Base-by-base conservation (phyloP, 345 rosid genomes). In the Hirschfeldia incana region DNA sequence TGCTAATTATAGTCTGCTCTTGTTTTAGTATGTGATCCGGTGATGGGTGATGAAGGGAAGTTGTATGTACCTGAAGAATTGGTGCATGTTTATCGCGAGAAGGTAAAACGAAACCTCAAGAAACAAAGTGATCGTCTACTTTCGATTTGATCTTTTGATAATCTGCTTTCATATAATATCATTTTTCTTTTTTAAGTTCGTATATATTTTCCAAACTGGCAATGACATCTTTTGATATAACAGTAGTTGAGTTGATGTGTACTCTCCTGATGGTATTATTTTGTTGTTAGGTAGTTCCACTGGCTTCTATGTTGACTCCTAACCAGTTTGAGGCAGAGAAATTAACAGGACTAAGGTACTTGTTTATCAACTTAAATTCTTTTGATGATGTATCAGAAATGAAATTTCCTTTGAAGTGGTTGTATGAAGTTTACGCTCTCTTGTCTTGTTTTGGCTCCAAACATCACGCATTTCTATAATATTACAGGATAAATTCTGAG, bases 251-350 rank as follows among this genome's bases (percentile, higher is more conserved):
- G 58, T 53, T 12, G 51, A 34, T 74, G 32, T 75, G 69, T 28
- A 59, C 37, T 1, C 7, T 11, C 26, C 68, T 72, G 11, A 73
- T 74, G 61, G 34, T 64, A 57, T 57, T 75, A 3, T 42, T 42
- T 67, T 75, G 2, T 82, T 74, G 17, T 74, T 81, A 93, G 99
- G 99, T 95, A 87, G 97, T 95, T 69, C 99, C 99, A 12, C 85
- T 91, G 77, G 98, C 99, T 72, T 90, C 99, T 71, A 95, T 95
- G 99, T 85, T 95, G 89, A 95, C 99, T 70, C 98, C 99, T 81
- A 95, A 95, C 80, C 99, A 95, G 82, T 95, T 95, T 80, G 99
- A 95, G 86, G 99, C 99, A 51, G 99, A 95, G 76, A 83, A 77
- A n/a, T 88, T 95, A 85, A 91, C 97, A 66, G 93, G 91, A 59